Conservation (phyloP, 768 basidiomycete genomes). For the Hirschioporus abietinus region DNA sequence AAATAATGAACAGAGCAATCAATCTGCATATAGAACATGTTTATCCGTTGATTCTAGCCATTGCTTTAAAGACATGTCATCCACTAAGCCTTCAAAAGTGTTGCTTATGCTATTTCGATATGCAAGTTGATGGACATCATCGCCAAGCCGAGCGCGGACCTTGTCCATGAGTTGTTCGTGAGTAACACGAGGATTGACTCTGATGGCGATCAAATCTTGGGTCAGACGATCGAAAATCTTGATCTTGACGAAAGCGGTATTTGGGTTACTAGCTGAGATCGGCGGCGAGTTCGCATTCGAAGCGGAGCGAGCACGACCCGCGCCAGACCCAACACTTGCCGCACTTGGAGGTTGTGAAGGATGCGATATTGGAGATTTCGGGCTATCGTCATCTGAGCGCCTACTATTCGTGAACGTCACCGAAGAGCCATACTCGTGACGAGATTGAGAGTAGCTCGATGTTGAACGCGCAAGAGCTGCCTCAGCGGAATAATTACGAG, state of each 20-base stretch:
- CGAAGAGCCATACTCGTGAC: constrained; percentile 30
- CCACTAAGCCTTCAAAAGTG: constrained; percentile 55
- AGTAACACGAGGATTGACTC: constrained; percentile 89
- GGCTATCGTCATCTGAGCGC: constrained; percentile 14
- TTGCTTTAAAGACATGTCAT: constrained; percentile 55
- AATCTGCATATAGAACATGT: constrained; percentile 79
- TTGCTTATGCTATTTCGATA: constrained; percentile 73
- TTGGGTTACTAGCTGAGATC: constrained; percentile 72
- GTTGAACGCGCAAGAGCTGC: not conserved
- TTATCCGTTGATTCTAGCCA: constrained; percentile 82
- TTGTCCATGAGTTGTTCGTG: constrained; percentile 87
- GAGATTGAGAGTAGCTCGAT: constrained; percentile 5
- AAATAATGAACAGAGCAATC: constrained; percentile 11
- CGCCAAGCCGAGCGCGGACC: constrained; percentile 80
- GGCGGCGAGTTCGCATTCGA: constrained; percentile 57
- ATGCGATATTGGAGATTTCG: constrained; percentile 26
- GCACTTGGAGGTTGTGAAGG: constrained; percentile 40
- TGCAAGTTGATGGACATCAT: constrained; percentile 58
- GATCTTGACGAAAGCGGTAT: constrained; percentile 93
- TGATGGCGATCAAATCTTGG: constrained; percentile 94
- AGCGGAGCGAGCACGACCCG: constrained; percentile 50
- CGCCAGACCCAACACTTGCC: constrained; percentile 24
- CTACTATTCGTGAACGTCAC: constrained; percentile 23
- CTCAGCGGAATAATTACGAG: not conserved
- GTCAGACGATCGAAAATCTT: constrained; percentile 93